These are phyloP conservation scores for Boletus patriciae DNA, from an alignment of 768 basidiomycete species.

Conservation along the genomic window DNA sequence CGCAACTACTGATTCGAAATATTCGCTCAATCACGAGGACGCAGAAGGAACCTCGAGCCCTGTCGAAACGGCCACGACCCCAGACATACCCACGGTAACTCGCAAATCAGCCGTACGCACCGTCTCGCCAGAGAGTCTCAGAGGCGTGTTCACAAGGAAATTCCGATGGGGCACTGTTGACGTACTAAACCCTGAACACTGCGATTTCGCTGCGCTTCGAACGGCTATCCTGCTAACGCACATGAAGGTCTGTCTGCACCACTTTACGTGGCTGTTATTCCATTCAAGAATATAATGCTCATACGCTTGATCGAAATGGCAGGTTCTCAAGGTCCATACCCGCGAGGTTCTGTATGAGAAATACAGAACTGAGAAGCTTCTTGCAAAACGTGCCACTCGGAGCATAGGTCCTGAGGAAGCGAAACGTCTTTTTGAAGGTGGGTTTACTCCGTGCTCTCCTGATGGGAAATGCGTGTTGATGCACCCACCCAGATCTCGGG, in stretches of 20 bases:
- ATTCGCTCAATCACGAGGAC: constrained; percentile 20
- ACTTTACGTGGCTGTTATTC: constrained; percentile 20
- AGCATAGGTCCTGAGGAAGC: constrained; percentile 75
- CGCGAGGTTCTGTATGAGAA: constrained; percentile 92
- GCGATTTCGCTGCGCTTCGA: constrained; percentile 83
- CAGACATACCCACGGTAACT: constrained; percentile 39
- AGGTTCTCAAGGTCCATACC: constrained; percentile 82
- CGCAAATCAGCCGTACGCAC: constrained; percentile 36
- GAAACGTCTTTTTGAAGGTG: constrained; percentile 72
- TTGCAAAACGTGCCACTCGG: constrained; percentile 80
- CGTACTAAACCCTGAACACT: constrained; percentile 82
- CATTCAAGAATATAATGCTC: constrained; percentile 9
- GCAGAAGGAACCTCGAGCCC: constrained; percentile 15
- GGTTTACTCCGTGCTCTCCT: constrained; percentile 24
- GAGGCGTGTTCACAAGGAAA: constrained; percentile 72
- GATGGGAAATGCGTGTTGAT: constrained; percentile 26
- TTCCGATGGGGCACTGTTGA: constrained; percentile 90
- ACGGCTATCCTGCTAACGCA: constrained; percentile 84
- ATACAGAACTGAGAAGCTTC: constrained; percentile 87
- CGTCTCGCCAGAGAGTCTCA: constrained; percentile 65
- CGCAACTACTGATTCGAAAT: constrained; percentile 22
- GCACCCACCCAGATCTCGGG: constrained; percentile 42
- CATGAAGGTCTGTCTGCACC: constrained; percentile 67
- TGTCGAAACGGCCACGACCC: constrained; percentile 36
- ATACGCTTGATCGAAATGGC: constrained; percentile 12